Conservation (phyloP, 2,329 filamentous ascomycete species). For the Dendrostoma leiphaemia region DNA sequence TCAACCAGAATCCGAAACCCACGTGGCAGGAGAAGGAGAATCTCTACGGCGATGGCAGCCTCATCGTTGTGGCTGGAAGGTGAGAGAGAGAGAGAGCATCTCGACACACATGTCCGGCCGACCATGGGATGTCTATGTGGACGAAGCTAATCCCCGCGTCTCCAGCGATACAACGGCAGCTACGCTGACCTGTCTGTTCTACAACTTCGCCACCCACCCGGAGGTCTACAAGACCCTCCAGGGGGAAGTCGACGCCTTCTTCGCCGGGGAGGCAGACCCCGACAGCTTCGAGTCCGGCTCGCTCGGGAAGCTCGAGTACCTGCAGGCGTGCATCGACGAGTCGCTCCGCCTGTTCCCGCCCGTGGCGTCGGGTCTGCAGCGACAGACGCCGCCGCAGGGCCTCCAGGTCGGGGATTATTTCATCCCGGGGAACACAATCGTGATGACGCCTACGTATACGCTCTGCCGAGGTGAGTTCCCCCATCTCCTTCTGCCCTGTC, state of each 20-base stretch:
- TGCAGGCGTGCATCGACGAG: slow-evolving; percentile 15
- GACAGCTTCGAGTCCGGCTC: slow-evolving; percentile 12
- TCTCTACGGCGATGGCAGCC: slow-evolving; percentile 28
- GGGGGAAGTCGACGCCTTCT: slow-evolving; percentile 13
- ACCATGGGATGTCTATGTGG: too few species aligned
- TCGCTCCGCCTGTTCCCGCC: slow-evolving; percentile 13
- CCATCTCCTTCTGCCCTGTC: too few species aligned
- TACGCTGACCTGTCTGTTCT: slow-evolving; percentile 22
- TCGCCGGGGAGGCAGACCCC: slow-evolving; percentile 14
- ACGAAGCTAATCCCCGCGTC: not conserved
- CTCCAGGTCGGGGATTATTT: slow-evolving; percentile 22
- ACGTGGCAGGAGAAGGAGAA: slow-evolving; percentile 23
- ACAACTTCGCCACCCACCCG: slow-evolving; percentile 18
- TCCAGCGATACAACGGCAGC: slow-evolving; percentile 22
- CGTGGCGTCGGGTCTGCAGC: slow-evolving; percentile 9
- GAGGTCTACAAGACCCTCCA: slow-evolving; percentile 18
- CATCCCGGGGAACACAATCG: slow-evolving; percentile 23
- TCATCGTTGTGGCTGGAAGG: slow-evolving; percentile 33
- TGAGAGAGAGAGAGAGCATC: too few species aligned
- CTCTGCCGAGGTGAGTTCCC: slow-evolving; percentile 18
- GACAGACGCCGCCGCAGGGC: slow-evolving; percentile 29
- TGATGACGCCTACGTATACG: slow-evolving; percentile 22
- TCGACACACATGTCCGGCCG: too few species aligned
- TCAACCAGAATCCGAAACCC: slow-evolving; percentile 20
- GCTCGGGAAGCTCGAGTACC: slow-evolving; percentile 14